Percentiles rank a stretch among this genome's conserved stretches.
Evolutionary conservation across 2,329 filamentous ascomycete species (phyloP).

Genomic region (Alternaria sp.): DNA sequence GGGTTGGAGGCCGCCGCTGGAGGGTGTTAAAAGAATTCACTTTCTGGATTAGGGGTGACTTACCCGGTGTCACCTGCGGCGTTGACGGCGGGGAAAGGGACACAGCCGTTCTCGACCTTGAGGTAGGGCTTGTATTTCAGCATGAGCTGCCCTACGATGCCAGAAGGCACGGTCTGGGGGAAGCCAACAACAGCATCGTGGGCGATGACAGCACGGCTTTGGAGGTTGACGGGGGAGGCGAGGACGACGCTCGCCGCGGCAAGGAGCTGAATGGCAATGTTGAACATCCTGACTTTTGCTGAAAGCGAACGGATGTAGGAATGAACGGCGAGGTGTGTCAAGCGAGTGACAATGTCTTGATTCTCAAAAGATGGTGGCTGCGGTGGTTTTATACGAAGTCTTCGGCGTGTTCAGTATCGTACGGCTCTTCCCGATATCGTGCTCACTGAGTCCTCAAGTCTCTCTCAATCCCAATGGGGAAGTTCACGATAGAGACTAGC

Average conservation of each 20-base stretch:
- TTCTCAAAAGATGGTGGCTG: background rate
- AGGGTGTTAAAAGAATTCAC: background rate
- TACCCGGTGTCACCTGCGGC: constrained; percentile 63
- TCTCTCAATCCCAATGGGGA: background rate
- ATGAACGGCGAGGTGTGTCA: background rate
- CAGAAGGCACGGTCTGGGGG: constrained; percentile 58
- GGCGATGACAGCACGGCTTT: constrained; percentile 52
- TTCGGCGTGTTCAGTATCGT: background rate
- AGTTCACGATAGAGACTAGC: constrained; percentile 3
- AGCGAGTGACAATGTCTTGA: background rate
- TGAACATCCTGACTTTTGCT: constrained; percentile 27
- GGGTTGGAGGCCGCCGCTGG: constrained; percentile 53
- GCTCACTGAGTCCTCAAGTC: background rate
- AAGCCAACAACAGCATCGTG: constrained; percentile 61
- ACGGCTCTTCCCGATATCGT: background rate
- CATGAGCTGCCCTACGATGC: constrained; percentile 56
- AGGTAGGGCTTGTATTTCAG: constrained; percentile 64
- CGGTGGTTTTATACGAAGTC: background rate
- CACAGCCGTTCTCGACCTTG: constrained; percentile 64
- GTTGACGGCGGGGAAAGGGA: constrained; percentile 68
- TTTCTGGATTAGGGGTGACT: background rate
- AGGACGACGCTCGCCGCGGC: constrained; percentile 25
- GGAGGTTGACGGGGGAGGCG: constrained; percentile 34
- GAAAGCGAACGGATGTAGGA: background rate
- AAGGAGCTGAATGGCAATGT: constrained; percentile 32